A percentile compares a stretch with the other conserved stretches of the same genome.
These are phyloP conservation scores for Phragmites australis DNA, from an alignment of 176 grass and related monocot species.

Conservation along the genomic window DNA sequence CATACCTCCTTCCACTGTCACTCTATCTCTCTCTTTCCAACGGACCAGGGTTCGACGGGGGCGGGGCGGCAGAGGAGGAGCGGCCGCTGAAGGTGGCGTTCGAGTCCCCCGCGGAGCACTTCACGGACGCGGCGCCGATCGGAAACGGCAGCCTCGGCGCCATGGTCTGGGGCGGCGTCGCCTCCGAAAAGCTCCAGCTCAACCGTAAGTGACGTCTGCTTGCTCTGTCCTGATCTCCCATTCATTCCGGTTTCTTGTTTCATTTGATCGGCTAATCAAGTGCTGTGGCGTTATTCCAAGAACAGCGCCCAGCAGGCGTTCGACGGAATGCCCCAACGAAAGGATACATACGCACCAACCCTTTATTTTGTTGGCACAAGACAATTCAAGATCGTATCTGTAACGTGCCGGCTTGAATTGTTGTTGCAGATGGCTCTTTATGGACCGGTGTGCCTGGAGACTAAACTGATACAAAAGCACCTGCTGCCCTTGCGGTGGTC, in stretches of 20 bases:
- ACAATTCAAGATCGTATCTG: not conserved
- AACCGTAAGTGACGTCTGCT: constrained; percentile 56
- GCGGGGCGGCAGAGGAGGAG: not conserved
- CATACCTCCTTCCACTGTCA: not conserved
- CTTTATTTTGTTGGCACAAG: not conserved
- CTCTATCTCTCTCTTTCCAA: not conserved
- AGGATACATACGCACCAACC: not conserved
- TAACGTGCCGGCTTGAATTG: not conserved
- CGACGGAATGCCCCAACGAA: constrained; percentile 1
- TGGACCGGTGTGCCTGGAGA: constrained; percentile 71
- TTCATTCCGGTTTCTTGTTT: not conserved
- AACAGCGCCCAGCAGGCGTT: not conserved
- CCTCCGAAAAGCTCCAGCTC: constrained; percentile 76
- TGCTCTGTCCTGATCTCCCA: too few relatives aligned
- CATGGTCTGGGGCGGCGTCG: constrained; percentile 89
- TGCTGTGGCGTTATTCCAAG: not conserved
- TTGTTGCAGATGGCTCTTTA: constrained; percentile 37
- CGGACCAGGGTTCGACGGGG: not conserved
- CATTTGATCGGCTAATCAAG: too few relatives aligned
- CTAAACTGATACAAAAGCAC: constrained; percentile 52
- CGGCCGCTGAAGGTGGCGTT: constrained; percentile 76
- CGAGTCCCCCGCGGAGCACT: constrained; percentile 54
- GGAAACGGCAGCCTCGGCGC: constrained; percentile 81
- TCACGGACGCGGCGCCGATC: constrained; percentile 80
- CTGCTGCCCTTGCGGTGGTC: constrained; percentile 46